These are phyloP conservation scores for Pythium volutum DNA, from an alignment of 352 stramenopile genomes.

Conservation along the genomic window DNA sequence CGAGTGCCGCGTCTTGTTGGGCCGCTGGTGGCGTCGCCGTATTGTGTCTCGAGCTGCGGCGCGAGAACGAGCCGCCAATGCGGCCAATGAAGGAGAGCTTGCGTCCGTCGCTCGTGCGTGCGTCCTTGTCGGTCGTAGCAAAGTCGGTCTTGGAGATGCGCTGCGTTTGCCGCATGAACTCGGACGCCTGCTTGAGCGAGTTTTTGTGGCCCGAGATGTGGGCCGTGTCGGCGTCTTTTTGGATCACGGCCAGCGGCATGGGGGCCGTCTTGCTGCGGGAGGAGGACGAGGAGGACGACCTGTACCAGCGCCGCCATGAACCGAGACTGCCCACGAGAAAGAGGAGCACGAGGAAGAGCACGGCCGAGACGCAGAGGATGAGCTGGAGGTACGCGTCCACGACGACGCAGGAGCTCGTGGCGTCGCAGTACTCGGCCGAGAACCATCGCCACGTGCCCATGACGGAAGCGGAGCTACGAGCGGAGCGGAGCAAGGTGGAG, in stretches of 20 bases:
- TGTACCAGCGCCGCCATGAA: not conserved
- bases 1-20: not conserved
- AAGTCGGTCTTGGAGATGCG: constrained; percentile 47
- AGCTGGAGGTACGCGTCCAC: constrained; percentile 65
- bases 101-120: constrained; percentile 1
- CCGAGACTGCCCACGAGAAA: not conserved
- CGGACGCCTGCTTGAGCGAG: constrained; percentile 55
- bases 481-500: not conserved
- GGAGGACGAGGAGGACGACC: constrained; percentile 5
- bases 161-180: constrained; percentile 71
- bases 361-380: constrained; percentile 24
- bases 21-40: too few relatives aligned
- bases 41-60: constrained; percentile 11
- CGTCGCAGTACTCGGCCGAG: constrained; percentile 42
- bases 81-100: constrained; percentile 13
- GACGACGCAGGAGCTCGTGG: constrained; percentile 52
- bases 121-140: constrained; percentile 14
- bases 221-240: constrained; percentile 55
- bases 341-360: constrained; percentile 28
- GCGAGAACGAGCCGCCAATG: constrained; percentile 17
- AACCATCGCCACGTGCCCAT: constrained; percentile 66
- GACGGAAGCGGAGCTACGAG: not conserved
- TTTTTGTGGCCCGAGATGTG: constrained; percentile 78
- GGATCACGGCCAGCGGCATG: constrained; percentile 63
- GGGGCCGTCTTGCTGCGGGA: constrained; percentile 35